Conservation (phyloP, 768 basidiomycete genomes). For the Leccinum disarticulatum region DNA sequence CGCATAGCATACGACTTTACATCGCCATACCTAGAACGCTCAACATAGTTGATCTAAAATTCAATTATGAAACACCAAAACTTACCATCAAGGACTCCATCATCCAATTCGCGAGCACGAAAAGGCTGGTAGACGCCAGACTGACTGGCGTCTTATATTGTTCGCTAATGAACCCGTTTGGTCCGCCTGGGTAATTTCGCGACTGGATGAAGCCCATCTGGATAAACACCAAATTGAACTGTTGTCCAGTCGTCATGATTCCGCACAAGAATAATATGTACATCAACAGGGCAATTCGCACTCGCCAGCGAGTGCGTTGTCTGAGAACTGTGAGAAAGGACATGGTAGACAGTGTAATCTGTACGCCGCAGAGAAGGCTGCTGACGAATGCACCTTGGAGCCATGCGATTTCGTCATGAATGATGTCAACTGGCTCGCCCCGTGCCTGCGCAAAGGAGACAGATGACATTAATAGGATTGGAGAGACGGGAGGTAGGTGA, state of each 20-base stretch:
- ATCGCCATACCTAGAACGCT: slow-evolving; percentile 23
- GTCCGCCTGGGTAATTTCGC: slow-evolving; percentile 17
- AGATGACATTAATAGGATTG: slow-evolving; percentile 6
- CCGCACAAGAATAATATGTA: slow-evolving; percentile 16
- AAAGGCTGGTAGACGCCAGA: slow-evolving; percentile 9
- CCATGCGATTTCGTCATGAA: slow-evolving; percentile 16
- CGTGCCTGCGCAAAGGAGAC: neutral
- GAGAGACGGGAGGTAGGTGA: neutral
- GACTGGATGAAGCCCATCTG: slow-evolving; percentile 16
- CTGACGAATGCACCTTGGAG: slow-evolving; percentile 25
- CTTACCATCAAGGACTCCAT: slow-evolving; percentile 23
- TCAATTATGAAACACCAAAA: neutral
- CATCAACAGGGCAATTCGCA: slow-evolving; percentile 12
- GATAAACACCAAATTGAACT: slow-evolving; percentile 12
- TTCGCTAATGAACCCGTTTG: slow-evolving; percentile 6
- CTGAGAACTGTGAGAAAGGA: slow-evolving; percentile 20
- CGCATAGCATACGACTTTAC: slow-evolving; percentile 17
- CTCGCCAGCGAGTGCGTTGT: slow-evolving; percentile 9
- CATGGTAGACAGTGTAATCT: slow-evolving; percentile 19
- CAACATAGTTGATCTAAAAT: neutral
- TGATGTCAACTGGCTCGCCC: neutral
- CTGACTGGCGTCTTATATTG: neutral
- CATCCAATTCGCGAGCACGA: slow-evolving; percentile 23
- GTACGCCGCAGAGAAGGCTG: slow-evolving; percentile 20
- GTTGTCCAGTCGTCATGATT: slow-evolving; percentile 19